Evolutionary conservation across 164 flowering plant species (phyloP), one percentile per base, ranked within the genome.

Genomic region (Echeveria elegans): DNA sequence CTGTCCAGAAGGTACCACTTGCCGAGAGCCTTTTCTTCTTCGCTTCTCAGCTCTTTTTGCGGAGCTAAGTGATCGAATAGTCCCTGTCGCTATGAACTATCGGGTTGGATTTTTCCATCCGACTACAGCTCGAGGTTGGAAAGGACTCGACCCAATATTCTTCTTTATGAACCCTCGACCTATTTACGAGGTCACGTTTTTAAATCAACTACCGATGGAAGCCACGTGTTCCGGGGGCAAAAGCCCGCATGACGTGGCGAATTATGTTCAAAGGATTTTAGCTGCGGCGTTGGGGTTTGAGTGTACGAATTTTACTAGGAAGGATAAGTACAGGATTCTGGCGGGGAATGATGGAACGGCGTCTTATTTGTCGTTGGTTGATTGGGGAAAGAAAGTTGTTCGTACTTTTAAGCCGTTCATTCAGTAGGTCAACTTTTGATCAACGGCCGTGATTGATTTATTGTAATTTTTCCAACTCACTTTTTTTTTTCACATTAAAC

Each of bases 141-240:
- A 94, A 69, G 94, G 76, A 0, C 66, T 94, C 72, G 97, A 94
- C 70, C 94, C 96, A 0, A 78, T 94, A 10, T 89, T 88, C 82
- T 91, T 89, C 87, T 85, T 94, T 78, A 91, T 94, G 97, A 94
- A 94, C 73, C 97, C 97, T 15, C 73, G 93, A 52, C 97, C 97
- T 0, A 72, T 83, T 2, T 91, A 94, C 64, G 96, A 94, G 78
- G 92, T 94, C 14, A 91, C 97, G 0, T 89, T 94, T 79, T 75
- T 94, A 77, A 89, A 87, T 80, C 93, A 91, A 76, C 68, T 94
- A 75, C 96, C 96, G 21, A 80, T 31, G 9, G 97, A 94, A 69
- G 93, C 90, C 8, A 91, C 97, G 0, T 94, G 99, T 70, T 81
- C 92, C 0, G 74, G 91, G 0, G 99, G 99, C 0, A 89, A 87